Base-by-base conservation (phyloP, 176 grass and related monocot species). In the Luzula sylvatica region DNA sequence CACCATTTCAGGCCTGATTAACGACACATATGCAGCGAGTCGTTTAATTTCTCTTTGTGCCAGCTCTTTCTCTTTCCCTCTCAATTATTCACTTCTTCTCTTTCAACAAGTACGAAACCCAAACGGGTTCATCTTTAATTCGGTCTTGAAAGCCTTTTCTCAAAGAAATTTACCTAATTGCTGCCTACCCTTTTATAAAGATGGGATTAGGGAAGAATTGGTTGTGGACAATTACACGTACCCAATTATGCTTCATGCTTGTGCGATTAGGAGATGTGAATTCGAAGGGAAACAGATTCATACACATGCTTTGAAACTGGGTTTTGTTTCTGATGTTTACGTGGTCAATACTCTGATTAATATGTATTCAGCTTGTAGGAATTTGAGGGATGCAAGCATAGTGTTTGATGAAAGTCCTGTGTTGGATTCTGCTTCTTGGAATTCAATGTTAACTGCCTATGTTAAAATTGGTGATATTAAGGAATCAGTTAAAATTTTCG, bases 401-500 rank as follows among this genome's bases (percentile, higher is more conserved):
- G 61, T 85, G 80, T 95, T 95, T 13, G 77, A 85, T 76, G 53
- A 18, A 38, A 79, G 67, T 53, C 80, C 77, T 38, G 38, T 70
- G 64, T 30, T 86, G 74, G 89, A 95, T 59, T 79, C 73, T n/a
- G 89, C 88, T 76, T 88, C 89, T 8, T 88, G 80, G 83, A 88
- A 95, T 65, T 78, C 84, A 8, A 86, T 95, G 26, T 81, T 95
- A 6, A 61, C 80, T 3, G 74, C 80, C 1, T 84, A 95, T 49
- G 67, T 85, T 27, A 52, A 84, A 6, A 55, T 17, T 3, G 67
- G 80, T 65, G 62, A 95, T 48, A 44, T 73, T 4, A 44, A 73
- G 3, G 52, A 79, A 26, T 84, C 80, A 4, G 14, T 82, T 23
- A 2, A 2, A n/a, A 58, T 88, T 49, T 95, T 82, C 54, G 15